Evolutionary conservation across 768 basidiomycete genomes (phyloP).

Genomic region (Boletus edulis): DNA sequence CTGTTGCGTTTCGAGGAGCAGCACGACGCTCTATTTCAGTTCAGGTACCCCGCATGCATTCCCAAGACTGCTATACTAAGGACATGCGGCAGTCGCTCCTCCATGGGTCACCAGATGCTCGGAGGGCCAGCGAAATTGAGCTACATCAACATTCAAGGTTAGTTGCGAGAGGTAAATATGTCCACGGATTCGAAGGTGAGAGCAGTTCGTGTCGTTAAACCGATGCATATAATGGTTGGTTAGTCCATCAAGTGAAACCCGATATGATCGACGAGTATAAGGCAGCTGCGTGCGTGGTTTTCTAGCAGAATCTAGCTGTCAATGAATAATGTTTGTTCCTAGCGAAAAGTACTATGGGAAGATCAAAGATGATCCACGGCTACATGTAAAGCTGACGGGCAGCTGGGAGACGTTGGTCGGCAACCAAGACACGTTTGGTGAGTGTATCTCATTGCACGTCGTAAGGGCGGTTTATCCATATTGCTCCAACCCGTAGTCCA

Average conservation of each 20-base stretch:
- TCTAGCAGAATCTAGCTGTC: background rate
- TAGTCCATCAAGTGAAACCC: constrained; percentile 87
- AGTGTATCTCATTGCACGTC: constrained; percentile 33
- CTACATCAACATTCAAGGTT: constrained; percentile 81
- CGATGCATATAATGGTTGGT: constrained; percentile 1
- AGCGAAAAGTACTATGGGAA: constrained; percentile 86
- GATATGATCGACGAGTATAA: constrained; percentile 81
- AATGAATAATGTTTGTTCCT: constrained; percentile 5
- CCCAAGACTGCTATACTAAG: constrained; percentile 27
- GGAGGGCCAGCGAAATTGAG: constrained; percentile 74
- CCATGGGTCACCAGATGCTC: constrained; percentile 92
- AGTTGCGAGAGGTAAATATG: constrained; percentile 91
- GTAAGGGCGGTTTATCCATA: background rate
- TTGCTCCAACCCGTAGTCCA: constrained; percentile 38
- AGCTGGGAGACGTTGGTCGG: constrained; percentile 93
- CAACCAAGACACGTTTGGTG: constrained; percentile 82
- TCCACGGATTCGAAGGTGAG: constrained; percentile 84
- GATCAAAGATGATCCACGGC: constrained; percentile 65
- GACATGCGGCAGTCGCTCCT: constrained; percentile 62
- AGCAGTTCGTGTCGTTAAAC: background rate
- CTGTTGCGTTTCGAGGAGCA: constrained; percentile 16
- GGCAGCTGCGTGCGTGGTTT: constrained; percentile 69
- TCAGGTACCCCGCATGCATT: constrained; percentile 43
- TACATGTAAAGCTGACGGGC: constrained; percentile 87
- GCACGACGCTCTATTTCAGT: constrained; percentile 56